These are phyloP conservation scores for Trifolium subterraneum DNA, from an alignment of 306 rosid genomes.

Conservation along the genomic window DNA sequence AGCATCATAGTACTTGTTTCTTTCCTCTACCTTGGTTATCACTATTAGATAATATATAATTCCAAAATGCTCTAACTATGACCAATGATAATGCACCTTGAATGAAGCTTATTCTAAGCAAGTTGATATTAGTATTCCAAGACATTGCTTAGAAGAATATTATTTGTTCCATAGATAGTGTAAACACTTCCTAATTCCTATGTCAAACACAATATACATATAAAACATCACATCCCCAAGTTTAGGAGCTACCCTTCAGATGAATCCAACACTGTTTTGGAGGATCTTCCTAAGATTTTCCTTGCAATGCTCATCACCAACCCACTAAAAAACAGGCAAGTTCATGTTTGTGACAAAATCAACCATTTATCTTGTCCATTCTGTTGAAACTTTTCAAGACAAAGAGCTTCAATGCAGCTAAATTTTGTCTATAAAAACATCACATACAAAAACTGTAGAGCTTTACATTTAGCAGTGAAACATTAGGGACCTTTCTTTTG, in stretches of 20 bases:
- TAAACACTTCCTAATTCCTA: constrained; percentile 32
- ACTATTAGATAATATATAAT: constrained; percentile 4
- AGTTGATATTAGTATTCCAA: constrained; percentile 2
- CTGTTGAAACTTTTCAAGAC: constrained; percentile 12
- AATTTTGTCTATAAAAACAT: constrained; percentile 37
- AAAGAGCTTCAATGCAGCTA: constrained; percentile 4
- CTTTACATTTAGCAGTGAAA: constrained; percentile 33
- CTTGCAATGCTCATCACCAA: constrained; percentile 41
- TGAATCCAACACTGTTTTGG: constrained; percentile 41
- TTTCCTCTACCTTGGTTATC: constrained; percentile 9
- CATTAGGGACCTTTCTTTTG: constrained; percentile 23
- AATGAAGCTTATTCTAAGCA: constrained; percentile 3
- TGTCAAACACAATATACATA: constrained; percentile 6
- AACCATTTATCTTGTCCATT: constrained; percentile 40
- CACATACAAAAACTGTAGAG: constrained; percentile 28
- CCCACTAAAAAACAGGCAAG: constrained; percentile 17
- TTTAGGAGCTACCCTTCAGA: constrained; percentile 13
- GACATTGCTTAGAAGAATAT: constrained; percentile 31
- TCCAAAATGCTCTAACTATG: constrained; percentile 20
- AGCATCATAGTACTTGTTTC: neutral
- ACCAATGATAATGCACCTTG: neutral
- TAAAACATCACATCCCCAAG: constrained; percentile 18
- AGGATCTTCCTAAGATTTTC: constrained; percentile 54
- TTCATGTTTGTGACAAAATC: constrained; percentile 45
- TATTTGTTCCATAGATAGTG: constrained; percentile 26